These are phyloP conservation scores for Ceratorhiza oryzae-sativae DNA, from an alignment of 1,284 basidiomycete genomes.

Conservation along the genomic window DNA sequence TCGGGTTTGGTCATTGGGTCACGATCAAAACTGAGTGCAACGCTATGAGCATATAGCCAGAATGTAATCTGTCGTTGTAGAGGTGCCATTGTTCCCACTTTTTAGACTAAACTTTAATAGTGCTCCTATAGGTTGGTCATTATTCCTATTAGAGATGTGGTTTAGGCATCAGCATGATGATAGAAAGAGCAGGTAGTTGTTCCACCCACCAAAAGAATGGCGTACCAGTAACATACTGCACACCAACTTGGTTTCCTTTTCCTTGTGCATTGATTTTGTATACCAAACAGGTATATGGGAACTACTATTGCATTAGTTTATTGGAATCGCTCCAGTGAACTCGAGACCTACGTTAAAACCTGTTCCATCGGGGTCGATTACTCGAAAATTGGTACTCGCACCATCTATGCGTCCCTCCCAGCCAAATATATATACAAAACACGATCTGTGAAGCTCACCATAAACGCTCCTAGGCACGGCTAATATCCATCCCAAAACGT, in stretches of 20 bases:
- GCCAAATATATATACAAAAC: too few relatives aligned
- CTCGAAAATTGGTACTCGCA: background rate
- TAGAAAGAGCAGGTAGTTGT: too few relatives aligned
- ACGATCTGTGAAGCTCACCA: too few relatives aligned
- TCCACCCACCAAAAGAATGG: slow-evolving; percentile 15
- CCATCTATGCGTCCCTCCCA: background rate
- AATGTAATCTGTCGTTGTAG: slow-evolving; percentile 2
- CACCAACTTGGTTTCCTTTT: background rate
- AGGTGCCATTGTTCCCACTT: background rate
- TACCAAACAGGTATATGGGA: slow-evolving; percentile 10
- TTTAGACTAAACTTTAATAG: background rate
- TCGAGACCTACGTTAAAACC: slow-evolving; percentile 10
- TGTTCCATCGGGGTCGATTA: slow-evolving; percentile 4
- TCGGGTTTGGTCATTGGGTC: background rate
- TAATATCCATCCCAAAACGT: slow-evolving; percentile 9
- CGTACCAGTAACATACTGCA: background rate
- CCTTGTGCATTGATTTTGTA: background rate
- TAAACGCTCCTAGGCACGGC: background rate
- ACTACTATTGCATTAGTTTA: background rate
- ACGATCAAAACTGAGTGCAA: background rate
- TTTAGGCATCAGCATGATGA: too few relatives aligned
- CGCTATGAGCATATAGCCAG: background rate
- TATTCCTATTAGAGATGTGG: too few relatives aligned
- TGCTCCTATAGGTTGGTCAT: slow-evolving; percentile 14
- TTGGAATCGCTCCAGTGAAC: background rate